Evolutionary conservation across 148 eudicot species (phyloP).

Genomic region (Fagopyrum tataricum): DNA sequence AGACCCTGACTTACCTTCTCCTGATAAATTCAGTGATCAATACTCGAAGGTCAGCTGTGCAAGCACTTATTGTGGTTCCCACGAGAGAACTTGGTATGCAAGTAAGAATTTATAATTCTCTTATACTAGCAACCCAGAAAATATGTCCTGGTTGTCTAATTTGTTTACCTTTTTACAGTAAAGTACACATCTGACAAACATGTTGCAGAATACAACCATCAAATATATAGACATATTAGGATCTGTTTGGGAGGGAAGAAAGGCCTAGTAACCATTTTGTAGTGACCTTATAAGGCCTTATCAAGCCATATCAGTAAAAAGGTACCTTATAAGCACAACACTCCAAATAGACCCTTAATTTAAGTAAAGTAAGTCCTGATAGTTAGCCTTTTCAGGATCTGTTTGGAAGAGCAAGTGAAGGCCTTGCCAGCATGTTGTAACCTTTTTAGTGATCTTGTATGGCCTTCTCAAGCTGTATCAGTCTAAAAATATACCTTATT

Average conservation of each 20-base stretch:
- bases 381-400: neutral
- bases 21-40: slow-evolving; percentile 60
- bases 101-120: slow-evolving; percentile 30
- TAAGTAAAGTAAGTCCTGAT: neutral
- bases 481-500: neutral
- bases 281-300: too few species aligned
- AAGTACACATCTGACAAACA: neutral
- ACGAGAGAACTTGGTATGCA: slow-evolving; percentile 98
- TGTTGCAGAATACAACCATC: neutral
- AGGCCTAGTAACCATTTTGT: neutral
- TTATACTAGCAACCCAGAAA: neutral
- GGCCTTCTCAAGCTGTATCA: too few species aligned
- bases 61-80: slow-evolving; percentile 90
- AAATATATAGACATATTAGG: too few species aligned
- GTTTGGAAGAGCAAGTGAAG: too few species aligned
- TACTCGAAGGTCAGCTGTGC: slow-evolving; percentile 59
- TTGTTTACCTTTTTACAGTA: neutral
- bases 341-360: neutral
- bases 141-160: neutral
- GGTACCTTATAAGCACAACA: neutral
- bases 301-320: too few species aligned
- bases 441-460: too few species aligned
- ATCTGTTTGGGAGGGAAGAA: too few species aligned
- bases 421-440: too few species aligned
- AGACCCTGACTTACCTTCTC: slow-evolving; percentile 87